phyloP scores from a whole-genome alignment of 2,329 filamentous ascomycete genomes.

The Pseudogymnoascus sp. region DNA sequence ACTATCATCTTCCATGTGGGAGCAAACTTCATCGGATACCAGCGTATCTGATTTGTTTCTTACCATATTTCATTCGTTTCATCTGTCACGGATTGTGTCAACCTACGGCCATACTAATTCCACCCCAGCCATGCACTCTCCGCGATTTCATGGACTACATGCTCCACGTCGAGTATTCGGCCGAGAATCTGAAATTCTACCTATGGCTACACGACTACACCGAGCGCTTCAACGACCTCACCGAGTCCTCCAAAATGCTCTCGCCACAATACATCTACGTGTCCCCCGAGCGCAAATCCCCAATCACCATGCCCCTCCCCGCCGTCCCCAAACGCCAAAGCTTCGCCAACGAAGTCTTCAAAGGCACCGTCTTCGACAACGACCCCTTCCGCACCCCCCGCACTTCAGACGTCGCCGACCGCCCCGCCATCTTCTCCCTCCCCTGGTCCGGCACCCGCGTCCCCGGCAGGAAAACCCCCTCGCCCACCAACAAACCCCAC shows the following conservation, averaged over 20 bases:
- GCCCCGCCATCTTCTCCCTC: background rate
- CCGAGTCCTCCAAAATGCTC: constrained; percentile 38
- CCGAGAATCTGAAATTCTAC: constrained; percentile 71
- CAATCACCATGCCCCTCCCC: constrained; percentile 33
- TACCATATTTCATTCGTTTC: background rate
- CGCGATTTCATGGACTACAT: constrained; percentile 81
- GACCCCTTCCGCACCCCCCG: constrained; percentile 55
- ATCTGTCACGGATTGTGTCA: background rate
- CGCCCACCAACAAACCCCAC: constrained; percentile 3
- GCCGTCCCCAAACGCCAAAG: constrained; percentile 23
- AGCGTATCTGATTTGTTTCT: background rate
- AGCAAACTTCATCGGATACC: background rate
- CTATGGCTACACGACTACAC: constrained; percentile 51
- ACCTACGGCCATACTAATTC: constrained; percentile 4
- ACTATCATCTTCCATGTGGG: background rate
- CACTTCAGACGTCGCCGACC: constrained; percentile 32
- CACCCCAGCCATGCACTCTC: constrained; percentile 59
- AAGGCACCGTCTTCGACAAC: constrained; percentile 57
- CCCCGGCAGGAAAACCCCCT: background rate
- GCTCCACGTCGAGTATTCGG: constrained; percentile 67
- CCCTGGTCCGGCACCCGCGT: background rate
- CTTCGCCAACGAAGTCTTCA: constrained; percentile 41
- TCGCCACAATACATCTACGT: constrained; percentile 57
- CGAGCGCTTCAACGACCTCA: constrained; percentile 38
- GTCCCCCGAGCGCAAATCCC: constrained; percentile 39